Percentiles rank a stretch among this genome's conserved stretches.
Conservation (phyloP, 148 eudicot species). For the Bassia scoparia region DNA sequence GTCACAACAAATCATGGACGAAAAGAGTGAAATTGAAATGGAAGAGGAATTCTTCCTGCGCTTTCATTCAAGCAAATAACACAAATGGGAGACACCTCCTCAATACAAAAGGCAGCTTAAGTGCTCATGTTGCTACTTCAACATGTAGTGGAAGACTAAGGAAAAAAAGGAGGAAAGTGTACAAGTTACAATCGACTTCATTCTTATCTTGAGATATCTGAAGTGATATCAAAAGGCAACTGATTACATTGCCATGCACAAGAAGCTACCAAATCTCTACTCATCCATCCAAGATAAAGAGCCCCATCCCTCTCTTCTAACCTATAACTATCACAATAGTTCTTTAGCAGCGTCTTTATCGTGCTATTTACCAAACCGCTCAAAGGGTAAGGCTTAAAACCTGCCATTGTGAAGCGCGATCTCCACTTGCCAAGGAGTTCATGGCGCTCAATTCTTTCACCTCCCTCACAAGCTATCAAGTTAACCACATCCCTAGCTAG, state of each 20-base stretch:
- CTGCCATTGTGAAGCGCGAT: constrained; percentile 54
- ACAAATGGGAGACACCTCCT: not conserved
- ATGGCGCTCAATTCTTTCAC: constrained; percentile 54
- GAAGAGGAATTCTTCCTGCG: not conserved
- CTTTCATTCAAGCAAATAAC: constrained; percentile 1
- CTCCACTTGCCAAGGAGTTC: constrained; percentile 66
- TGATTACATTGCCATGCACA: constrained; percentile 64
- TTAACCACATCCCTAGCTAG: constrained; percentile 59
- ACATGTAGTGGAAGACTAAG: not conserved
- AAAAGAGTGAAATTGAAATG: not conserved
- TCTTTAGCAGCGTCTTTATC: constrained; percentile 46
- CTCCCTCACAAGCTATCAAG: constrained; percentile 57
- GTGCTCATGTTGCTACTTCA: not conserved
- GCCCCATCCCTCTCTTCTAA: constrained; percentile 69
- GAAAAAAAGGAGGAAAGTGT: not conserved
- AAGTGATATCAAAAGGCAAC: not conserved
- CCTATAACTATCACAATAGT: constrained; percentile 47
- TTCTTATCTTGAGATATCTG: constrained; percentile 9
- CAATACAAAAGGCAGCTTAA: not conserved
- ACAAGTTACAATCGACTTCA: constrained; percentile 13
- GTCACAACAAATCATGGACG: not conserved
- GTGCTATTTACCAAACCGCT: constrained; percentile 60
- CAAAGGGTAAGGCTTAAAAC: constrained; percentile 57
- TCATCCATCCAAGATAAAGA: constrained; percentile 71
- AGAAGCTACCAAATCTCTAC: constrained; percentile 60